Base-by-base conservation (phyloP, 164 flowering plant species). In the Akebia trifoliata region DNA sequence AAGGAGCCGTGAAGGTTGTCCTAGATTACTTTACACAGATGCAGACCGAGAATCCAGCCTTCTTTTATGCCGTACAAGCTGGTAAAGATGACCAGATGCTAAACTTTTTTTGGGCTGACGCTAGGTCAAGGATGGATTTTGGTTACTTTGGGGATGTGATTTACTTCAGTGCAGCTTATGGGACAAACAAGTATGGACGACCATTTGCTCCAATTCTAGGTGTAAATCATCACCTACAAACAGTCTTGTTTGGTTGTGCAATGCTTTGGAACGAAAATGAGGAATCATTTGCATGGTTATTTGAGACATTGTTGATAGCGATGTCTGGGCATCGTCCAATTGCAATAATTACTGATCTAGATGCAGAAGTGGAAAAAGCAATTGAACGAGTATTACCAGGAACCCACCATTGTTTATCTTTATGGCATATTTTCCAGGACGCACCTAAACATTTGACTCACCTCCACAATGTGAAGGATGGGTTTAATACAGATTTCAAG, bases 41-140 rank as follows among this genome's bases (percentile, higher is more conserved):
- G 64, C 40, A 61, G 44, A 52, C 34, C 1, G 57, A 50, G 49
- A 39, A 53, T 43, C 50, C 64, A 25, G 52, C 64, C 4, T 61
- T 61, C 21, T 61, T 61, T 43, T 43, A 61, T 43, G 57, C 64
- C 20, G 22, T 61, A 21, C 57, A 61, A 32, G 42, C 18, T 38
- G 56, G 57, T 54, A 53, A 61, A 42, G 50, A 42, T 3, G 64
- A 61, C 34, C 58, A 53, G 42, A 42, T 61, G 64, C 24, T 52
- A 34, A 61, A 52, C 64, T 61, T 61, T 45, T 43, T 61, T 25
- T 61, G 64, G 64, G 48, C 58, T 21, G 64, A 61, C 24, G 34
- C 64, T 0, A 61, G 57, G 25, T 61, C 64, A 42, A 51, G 50
- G 57, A 61, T 51, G 64, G 64, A 61, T 61, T 61, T 29, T 53